Conservation (phyloP, 352 stramenopile species). For the Phytophthora sp. region DNA sequence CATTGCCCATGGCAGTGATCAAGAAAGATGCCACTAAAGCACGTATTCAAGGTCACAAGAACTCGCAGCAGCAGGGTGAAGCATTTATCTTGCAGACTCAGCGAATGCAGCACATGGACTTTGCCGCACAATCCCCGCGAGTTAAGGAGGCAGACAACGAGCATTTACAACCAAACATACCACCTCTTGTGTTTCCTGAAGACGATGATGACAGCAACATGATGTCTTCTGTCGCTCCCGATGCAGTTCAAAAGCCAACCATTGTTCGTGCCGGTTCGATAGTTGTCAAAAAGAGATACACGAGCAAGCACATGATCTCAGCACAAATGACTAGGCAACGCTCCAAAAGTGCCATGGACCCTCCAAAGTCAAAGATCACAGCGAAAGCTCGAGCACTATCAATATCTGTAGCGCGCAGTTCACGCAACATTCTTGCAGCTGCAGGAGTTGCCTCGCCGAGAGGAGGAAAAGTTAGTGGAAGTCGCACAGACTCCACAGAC, state of each 20-base stretch:
- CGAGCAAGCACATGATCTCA: constrained; percentile 22
- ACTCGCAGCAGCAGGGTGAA: constrained; percentile 67
- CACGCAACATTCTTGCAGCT: constrained; percentile 14
- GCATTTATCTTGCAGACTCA: constrained; percentile 77
- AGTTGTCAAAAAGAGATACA: constrained; percentile 23
- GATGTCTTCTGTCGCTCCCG: neutral
- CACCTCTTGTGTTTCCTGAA: constrained; percentile 7
- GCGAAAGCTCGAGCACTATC: constrained; percentile 17
- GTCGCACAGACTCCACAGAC: constrained; percentile 14
- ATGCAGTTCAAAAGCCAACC: neutral
- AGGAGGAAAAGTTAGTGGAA: constrained; percentile 5
- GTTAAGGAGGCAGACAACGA: constrained; percentile 1
- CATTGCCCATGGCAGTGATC: constrained; percentile 71
- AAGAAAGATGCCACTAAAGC: constrained; percentile 65
- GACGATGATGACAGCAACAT: constrained; percentile 1
- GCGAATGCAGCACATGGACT: constrained; percentile 57
- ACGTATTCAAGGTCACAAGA: constrained; percentile 79
- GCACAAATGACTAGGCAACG: constrained; percentile 23
- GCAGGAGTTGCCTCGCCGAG: neutral
- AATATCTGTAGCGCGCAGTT: constrained; percentile 16
- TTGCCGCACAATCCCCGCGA: constrained; percentile 22
- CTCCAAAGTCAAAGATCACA: constrained; percentile 8
- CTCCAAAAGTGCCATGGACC: constrained; percentile 26
- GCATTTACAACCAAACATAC: neutral
- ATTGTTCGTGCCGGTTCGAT: neutral